phyloP scores from a whole-genome alignment of 768 basidiomycete genomes.

The Lactarius indigo region DNA sequence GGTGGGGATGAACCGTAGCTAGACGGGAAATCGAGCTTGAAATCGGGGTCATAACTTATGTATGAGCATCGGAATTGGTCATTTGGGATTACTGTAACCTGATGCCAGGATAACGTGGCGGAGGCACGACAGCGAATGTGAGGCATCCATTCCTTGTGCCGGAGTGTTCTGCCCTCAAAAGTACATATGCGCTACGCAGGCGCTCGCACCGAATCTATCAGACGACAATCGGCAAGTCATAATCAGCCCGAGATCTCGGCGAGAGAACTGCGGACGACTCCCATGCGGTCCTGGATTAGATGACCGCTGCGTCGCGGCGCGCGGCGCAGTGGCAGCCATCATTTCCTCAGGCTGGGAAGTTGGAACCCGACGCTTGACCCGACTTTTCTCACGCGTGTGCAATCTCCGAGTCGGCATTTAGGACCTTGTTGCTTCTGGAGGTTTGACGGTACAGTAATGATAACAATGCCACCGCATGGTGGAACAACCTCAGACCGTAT shows the following conservation, averaged over 20 bases:
- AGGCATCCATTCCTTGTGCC: background rate
- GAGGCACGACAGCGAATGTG: background rate
- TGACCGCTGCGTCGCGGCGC: too few relatives aligned
- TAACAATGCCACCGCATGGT: conserved; percentile 14
- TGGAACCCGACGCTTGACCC: too few relatives aligned
- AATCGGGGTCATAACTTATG: background rate
- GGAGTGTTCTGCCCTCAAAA: background rate
- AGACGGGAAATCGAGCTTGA: too few relatives aligned
- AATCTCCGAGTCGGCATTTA: background rate
- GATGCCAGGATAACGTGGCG: background rate
- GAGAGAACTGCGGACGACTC: background rate
- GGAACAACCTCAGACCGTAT: conserved; percentile 13
- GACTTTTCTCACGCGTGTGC: background rate
- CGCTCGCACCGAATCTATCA: background rate
- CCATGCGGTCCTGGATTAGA: too few relatives aligned
- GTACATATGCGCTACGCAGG: background rate
- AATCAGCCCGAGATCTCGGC: background rate
- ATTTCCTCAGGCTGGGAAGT: too few relatives aligned
- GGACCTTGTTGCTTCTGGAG: too few relatives aligned
- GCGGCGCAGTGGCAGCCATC: too few relatives aligned
- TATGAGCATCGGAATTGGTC: background rate
- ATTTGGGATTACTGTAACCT: background rate
- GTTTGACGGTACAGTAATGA: too few relatives aligned
- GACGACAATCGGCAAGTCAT: background rate
- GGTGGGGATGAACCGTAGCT: background rate